These are phyloP conservation scores for Metarhizium humberi DNA, from an alignment of 2,329 filamentous ascomycete genomes.

Conservation along the genomic window DNA sequence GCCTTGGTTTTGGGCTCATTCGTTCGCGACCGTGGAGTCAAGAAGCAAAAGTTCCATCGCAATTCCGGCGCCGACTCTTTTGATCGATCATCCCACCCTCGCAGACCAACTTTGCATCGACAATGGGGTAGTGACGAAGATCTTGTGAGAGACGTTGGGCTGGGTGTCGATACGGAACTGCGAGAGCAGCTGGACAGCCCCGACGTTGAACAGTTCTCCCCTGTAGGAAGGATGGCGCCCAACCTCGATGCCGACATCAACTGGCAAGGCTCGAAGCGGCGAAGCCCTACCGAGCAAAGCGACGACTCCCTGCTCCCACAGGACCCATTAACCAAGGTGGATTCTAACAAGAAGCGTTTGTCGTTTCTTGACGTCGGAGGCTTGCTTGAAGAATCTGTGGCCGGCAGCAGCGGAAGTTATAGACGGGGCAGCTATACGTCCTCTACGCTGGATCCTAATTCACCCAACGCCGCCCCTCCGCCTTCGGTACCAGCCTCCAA, in stretches of 20 bases:
- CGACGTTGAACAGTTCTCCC: constrained; percentile 19
- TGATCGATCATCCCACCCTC: constrained; percentile 31
- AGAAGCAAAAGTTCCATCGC: constrained; percentile 76
- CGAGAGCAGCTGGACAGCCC: constrained; percentile 25
- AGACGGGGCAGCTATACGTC: constrained; percentile 34
- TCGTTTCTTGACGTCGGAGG: constrained; percentile 84
- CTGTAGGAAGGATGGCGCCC: constrained; percentile 25
- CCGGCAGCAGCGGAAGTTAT: constrained; percentile 21
- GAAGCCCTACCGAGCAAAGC: constrained; percentile 29
- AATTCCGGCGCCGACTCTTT: constrained; percentile 55
- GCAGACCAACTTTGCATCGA: constrained; percentile 44
- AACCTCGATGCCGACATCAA: constrained; percentile 28
- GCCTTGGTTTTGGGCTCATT: constrained; percentile 87
- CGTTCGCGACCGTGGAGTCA: constrained; percentile 78
- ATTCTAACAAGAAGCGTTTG: constrained; percentile 32
- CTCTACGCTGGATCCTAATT: constrained; percentile 27
- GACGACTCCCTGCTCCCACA: constrained; percentile 34
- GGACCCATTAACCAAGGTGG: constrained; percentile 22
- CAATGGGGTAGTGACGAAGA: constrained; percentile 90
- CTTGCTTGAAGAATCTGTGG: constrained; percentile 45
- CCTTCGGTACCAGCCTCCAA: constrained; percentile 35
- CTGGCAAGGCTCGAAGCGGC: constrained; percentile 38
- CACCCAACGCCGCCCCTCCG: constrained; percentile 27
- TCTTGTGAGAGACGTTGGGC: constrained; percentile 70
- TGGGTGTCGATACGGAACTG: constrained; percentile 50